Conservation (phyloP, 2,329 filamentous ascomycete genomes). For the Neofusicoccum laricinum region DNA sequence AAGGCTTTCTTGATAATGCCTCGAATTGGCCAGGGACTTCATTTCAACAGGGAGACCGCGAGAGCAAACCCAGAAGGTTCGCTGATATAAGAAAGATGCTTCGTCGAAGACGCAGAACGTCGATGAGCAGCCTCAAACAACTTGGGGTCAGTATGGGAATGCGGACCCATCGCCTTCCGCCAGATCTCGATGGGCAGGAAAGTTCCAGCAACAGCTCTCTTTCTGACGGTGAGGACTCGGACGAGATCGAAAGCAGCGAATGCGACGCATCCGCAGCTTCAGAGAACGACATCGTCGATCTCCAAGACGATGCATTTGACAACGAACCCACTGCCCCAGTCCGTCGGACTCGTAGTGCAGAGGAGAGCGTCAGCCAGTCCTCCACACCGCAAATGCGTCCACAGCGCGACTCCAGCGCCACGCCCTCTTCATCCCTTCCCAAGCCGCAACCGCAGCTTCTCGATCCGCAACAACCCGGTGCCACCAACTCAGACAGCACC, state of each 20-base stretch:
- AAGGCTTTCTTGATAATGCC: slow-evolving; percentile 42
- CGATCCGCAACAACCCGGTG: not conserved
- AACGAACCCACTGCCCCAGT: not conserved
- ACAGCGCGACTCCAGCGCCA: not conserved
- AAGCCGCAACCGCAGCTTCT: not conserved
- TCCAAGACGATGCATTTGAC: not conserved
- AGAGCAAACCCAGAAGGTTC: slow-evolving; percentile 46
- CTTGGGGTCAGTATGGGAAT: slow-evolving; percentile 70
- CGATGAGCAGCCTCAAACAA: slow-evolving; percentile 45
- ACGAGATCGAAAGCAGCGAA: slow-evolving; percentile 30
- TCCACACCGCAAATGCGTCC: not conserved
- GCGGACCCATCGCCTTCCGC: slow-evolving; percentile 68
- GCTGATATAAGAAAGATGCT: slow-evolving; percentile 62
- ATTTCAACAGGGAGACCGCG: slow-evolving; percentile 45
- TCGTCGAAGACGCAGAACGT: slow-evolving; percentile 53
- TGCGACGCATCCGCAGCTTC: slow-evolving; percentile 18
- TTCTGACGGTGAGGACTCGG: slow-evolving; percentile 25
- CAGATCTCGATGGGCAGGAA: slow-evolving; percentile 53
- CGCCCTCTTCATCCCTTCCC: not conserved
- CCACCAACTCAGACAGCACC: not conserved
- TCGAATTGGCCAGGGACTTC: slow-evolving; percentile 53
- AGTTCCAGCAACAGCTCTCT: slow-evolving; percentile 42
- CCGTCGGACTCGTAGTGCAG: not conserved
- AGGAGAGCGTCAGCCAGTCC: not conserved
- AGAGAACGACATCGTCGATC: slow-evolving; percentile 26